These are phyloP conservation scores for Cercophora scortea DNA, from an alignment of 495 filamentous ascomycete genomes.

Conservation along the genomic window DNA sequence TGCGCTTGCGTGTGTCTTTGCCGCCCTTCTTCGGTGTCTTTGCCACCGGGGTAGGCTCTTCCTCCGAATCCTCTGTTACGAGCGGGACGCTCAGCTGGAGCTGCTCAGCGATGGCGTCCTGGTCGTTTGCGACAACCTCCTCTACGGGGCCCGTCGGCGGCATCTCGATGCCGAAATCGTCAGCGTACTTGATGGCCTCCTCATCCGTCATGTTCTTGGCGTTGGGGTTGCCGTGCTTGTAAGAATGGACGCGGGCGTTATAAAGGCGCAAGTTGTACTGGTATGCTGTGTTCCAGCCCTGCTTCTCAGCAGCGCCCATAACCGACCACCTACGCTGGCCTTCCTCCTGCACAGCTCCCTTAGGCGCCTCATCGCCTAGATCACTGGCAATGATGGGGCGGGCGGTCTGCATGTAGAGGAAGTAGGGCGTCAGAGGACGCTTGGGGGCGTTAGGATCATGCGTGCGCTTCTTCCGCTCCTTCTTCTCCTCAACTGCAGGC, in stretches of 20 bases:
- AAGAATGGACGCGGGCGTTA: slow-evolving; percentile 62
- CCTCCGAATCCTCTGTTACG: slow-evolving; percentile 28
- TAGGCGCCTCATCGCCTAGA: slow-evolving; percentile 58
- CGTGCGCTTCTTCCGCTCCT: slow-evolving; percentile 79
- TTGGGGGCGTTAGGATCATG: slow-evolving; percentile 94
- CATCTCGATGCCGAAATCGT: slow-evolving; percentile 41
- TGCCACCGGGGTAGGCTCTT: slow-evolving; percentile 18
- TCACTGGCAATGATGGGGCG: slow-evolving; percentile 69
- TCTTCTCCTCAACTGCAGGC: slow-evolving; percentile 53
- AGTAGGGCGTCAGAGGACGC: slow-evolving; percentile 86
- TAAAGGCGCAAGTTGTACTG: slow-evolving; percentile 69
- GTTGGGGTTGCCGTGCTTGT: slow-evolving; percentile 58
- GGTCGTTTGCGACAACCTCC: slow-evolving; percentile 47
- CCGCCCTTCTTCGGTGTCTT: slow-evolving; percentile 45
- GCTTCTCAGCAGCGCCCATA: slow-evolving; percentile 66
- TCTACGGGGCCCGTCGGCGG: slow-evolving; percentile 35
- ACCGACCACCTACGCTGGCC: slow-evolving; percentile 73
- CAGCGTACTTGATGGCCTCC: slow-evolving; percentile 49
- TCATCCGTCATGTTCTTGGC: slow-evolving; percentile 56
- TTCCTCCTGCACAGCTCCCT: slow-evolving; percentile 75
- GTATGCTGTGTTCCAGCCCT: slow-evolving; percentile 67
- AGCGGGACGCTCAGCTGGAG: slow-evolving; percentile 39
- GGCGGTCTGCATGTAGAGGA: slow-evolving; percentile 83
- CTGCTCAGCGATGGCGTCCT: slow-evolving; percentile 51
- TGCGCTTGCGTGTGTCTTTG: slow-evolving; percentile 37